Evolutionary conservation across 495 filamentous ascomycete genomes (phyloP).

Genomic region (Xeromyces bisporus): DNA sequence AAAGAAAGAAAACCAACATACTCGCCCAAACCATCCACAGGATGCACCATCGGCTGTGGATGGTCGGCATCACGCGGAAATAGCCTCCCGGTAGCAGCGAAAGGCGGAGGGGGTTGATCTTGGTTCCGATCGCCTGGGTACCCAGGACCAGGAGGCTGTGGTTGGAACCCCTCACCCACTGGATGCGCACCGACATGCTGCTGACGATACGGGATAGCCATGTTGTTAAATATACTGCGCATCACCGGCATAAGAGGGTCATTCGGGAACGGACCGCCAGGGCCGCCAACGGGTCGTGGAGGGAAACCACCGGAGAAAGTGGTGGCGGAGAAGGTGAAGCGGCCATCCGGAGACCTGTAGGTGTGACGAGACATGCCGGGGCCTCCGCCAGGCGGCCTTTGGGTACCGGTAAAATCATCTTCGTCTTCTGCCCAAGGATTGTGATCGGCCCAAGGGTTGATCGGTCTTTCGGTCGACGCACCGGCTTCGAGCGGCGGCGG

Average conservation of each 20-base stretch:
- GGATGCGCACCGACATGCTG: slow-evolving; percentile 1
- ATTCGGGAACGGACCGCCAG: slow-evolving; percentile 3
- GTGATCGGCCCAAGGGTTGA: slow-evolving; percentile 18
- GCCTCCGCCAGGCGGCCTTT: slow-evolving; percentile 20
- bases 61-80: slow-evolving; percentile 18
- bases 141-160: neutral
- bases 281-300: slow-evolving; percentile 7
- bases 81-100: slow-evolving; percentile 8
- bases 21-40: slow-evolving; percentile 18
- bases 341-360: slow-evolving; percentile 30
- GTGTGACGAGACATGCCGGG: slow-evolving; percentile 28
- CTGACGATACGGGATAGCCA: slow-evolving; percentile 13
- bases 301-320: slow-evolving; percentile 8
- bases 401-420: slow-evolving; percentile 14
- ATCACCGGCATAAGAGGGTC: slow-evolving; percentile 18
- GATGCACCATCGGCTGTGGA: slow-evolving; percentile 13
- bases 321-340: slow-evolving; percentile 23
- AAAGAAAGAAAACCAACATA: slow-evolving; percentile 10
- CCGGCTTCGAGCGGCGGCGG: too few species aligned
- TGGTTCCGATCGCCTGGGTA: neutral
- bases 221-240: slow-evolving; percentile 14
- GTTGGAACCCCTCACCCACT: neutral
- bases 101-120: neutral
- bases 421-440: slow-evolving; percentile 28
- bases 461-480: slow-evolving; percentile 4